A percentile compares a stretch with the other conserved stretches of the same genome.
phyloP scores from a whole-genome alignment of 2,329 filamentous ascomycete species.

The Arthrobotrys pseudoclavata region DNA sequence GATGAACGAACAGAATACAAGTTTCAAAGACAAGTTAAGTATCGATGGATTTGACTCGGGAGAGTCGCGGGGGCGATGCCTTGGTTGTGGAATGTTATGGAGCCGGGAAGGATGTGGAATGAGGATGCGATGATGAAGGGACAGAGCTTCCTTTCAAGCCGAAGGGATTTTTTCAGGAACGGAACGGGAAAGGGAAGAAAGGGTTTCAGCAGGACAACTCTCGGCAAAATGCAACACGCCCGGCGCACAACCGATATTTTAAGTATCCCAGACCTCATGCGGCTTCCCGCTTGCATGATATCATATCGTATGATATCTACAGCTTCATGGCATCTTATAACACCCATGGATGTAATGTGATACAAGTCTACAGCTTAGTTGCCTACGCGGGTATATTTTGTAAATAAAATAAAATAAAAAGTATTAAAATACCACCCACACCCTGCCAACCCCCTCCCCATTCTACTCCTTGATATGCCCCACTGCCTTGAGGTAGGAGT shows the following conservation, averaged over 20 bases:
- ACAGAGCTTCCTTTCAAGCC: constrained; percentile 23
- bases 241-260: constrained; percentile 26
- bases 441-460: background rate
- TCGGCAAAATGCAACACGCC: constrained; percentile 54
- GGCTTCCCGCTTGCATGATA: constrained; percentile 4
- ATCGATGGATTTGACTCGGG: background rate
- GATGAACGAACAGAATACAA: background rate
- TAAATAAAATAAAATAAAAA: background rate
- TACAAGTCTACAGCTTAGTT: background rate
- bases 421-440: background rate
- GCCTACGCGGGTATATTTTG: background rate
- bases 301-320: background rate
- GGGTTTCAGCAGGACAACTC: constrained; percentile 36
- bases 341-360: background rate
- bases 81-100: background rate
- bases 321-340: background rate
- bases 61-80: constrained; percentile 6
- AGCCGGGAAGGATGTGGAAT: constrained; percentile 18
- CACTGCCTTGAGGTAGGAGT: constrained; percentile 6
- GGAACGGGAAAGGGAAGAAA: constrained; percentile 16
- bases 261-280: background rate
- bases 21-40: background rate
- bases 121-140: constrained; percentile 26
- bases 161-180: constrained; percentile 22
- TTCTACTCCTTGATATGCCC: constrained; percentile 5